Percentiles rank a stretch among this genome's conserved stretches.
Evolutionary conservation across 345 rosid species (phyloP).

Genomic region (Erodium maritimum): DNA sequence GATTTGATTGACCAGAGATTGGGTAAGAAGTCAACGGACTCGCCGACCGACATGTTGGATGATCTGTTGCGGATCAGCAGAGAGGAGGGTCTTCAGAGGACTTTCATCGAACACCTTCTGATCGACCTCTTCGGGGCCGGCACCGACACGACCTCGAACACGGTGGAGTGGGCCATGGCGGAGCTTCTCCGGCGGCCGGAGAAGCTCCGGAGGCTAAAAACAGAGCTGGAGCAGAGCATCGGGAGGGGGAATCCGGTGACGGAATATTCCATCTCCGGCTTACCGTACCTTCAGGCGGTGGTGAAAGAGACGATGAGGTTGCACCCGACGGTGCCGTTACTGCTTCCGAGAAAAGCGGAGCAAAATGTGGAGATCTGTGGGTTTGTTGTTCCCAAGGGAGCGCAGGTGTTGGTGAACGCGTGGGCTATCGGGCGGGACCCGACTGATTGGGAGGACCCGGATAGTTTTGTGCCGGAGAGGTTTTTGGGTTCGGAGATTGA

Average conservation of each 20-base stretch:
- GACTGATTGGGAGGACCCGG: slow-evolving; percentile 22
- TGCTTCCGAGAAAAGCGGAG: slow-evolving; percentile 32
- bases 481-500: slow-evolving; percentile 29
- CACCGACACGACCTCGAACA: slow-evolving; percentile 33
- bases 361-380: slow-evolving; percentile 17
- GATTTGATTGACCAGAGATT: too few species aligned
- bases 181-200: slow-evolving; percentile 29
- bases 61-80: too few species aligned
- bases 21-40: too few species aligned
- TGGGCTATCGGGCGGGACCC: slow-evolving; percentile 46
- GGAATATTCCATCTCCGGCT: slow-evolving; percentile 20
- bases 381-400: slow-evolving; percentile 24
- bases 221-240: slow-evolving; percentile 20
- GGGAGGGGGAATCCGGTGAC: slow-evolving; percentile 19
- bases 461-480: slow-evolving; percentile 27
- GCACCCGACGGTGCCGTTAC: slow-evolving; percentile 28
- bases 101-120: slow-evolving; percentile 14
- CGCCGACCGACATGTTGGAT: too few species aligned
- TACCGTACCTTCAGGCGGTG: slow-evolving; percentile 39
- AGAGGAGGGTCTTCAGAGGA: slow-evolving; percentile 3
- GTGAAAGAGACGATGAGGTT: slow-evolving; percentile 41
- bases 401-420: slow-evolving; percentile 32
- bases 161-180: slow-evolving; percentile 49
- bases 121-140: slow-evolving; percentile 31
- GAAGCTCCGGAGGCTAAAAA: slow-evolving; percentile 15